Evolutionary conservation across 345 rosid species (phyloP).

Genomic region (Eucalyptus virginea): DNA sequence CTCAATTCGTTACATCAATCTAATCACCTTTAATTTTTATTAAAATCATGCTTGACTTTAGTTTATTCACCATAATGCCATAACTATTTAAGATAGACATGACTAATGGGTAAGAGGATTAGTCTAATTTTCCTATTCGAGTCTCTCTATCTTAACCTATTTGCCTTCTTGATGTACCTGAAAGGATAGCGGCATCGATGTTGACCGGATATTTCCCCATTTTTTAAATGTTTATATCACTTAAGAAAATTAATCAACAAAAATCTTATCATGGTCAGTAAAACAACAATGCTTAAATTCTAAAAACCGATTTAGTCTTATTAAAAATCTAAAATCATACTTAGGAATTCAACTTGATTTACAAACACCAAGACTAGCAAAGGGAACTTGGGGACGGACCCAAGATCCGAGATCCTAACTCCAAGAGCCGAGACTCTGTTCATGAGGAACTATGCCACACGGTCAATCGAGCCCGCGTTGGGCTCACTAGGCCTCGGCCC

Average conservation of each 20-base stretch:
- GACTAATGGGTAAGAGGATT: background rate
- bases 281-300: background rate
- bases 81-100: background rate
- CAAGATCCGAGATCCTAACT: background rate
- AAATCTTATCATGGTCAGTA: background rate
- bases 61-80: background rate
- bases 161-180: no score
- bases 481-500: background rate
- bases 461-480: background rate
- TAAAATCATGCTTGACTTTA: background rate
- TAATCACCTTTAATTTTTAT: background rate
- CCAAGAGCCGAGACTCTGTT: background rate
- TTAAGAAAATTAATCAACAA: background rate
- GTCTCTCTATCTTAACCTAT: background rate
- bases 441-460: background rate
- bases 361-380: background rate
- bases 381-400: background rate
- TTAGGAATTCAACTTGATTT: background rate
- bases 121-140: no score
- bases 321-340: background rate
- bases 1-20: background rate
- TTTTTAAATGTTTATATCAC: background rate
- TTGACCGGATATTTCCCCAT: rapidly evolving
- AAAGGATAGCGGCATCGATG: rapidly evolving
- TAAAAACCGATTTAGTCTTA: background rate